phyloP scores from a whole-genome alignment of 2,329 filamentous ascomycete genomes.

The Akanthomyces muscarius region DNA sequence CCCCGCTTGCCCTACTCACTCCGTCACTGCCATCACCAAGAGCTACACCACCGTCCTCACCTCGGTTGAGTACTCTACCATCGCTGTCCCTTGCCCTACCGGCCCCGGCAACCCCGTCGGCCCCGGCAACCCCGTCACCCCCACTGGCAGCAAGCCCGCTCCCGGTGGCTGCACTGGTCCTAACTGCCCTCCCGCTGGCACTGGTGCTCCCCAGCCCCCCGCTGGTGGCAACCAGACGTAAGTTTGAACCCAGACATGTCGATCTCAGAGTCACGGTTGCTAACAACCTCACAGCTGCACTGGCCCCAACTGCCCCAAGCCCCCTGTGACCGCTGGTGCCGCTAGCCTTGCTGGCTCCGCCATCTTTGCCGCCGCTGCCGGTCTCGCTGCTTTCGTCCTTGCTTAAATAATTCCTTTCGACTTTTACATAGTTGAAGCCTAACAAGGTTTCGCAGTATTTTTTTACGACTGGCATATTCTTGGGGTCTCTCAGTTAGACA shows the following conservation, averaged over 20 bases:
- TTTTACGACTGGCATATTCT: slow-evolving; percentile 33
- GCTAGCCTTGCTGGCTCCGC: slow-evolving; percentile 50
- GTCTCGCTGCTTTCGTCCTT: slow-evolving; percentile 50
- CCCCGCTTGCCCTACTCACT: slow-evolving; percentile 32
- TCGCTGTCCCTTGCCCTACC: slow-evolving; percentile 42
- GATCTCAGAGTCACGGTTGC: background rate
- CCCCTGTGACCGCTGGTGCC: slow-evolving; percentile 48
- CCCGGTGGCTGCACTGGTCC: slow-evolving; percentile 9
- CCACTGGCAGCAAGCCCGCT: slow-evolving; percentile 24
- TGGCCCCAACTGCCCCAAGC: slow-evolving; percentile 22
- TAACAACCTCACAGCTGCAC: slow-evolving; percentile 24
- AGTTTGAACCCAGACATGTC: slow-evolving; percentile 20
- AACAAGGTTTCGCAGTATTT: slow-evolving; percentile 34
- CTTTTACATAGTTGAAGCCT: slow-evolving; percentile 36
- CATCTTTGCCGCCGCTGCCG: slow-evolving; percentile 51
- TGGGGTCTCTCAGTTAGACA: slow-evolving; percentile 30
- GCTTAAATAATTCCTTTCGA: slow-evolving; percentile 44
- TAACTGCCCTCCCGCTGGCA: slow-evolving; percentile 33
- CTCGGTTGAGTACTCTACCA: slow-evolving; percentile 50
- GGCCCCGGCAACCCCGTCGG: slow-evolving; percentile 17
- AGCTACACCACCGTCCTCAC: slow-evolving; percentile 53
- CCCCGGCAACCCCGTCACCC: slow-evolving; percentile 19
- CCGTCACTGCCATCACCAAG: slow-evolving; percentile 52
- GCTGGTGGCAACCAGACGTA: slow-evolving; percentile 30
- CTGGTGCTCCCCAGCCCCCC: slow-evolving; percentile 12